Conservation (phyloP, 2,329 filamentous ascomycete species). For the Epichloe gansuensis region DNA sequence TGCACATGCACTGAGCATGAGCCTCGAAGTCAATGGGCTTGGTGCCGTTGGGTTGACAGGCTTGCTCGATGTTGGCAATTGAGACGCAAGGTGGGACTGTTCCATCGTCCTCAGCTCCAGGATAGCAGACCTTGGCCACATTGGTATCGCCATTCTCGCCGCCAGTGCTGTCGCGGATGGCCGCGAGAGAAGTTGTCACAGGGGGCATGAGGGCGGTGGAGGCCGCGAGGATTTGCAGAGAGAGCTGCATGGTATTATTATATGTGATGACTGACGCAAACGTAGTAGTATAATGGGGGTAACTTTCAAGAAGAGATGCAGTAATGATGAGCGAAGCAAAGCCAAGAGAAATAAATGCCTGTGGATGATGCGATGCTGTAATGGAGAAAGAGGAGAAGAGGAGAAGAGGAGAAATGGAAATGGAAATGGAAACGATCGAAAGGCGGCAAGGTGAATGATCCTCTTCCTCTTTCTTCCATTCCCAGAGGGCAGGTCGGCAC, state of each 20-base stretch:
- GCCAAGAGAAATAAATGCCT: not conserved
- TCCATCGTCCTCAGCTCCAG: not conserved
- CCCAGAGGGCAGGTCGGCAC: not conserved
- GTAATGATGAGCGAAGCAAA: constrained; percentile 1
- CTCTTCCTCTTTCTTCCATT: not conserved
- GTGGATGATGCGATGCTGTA: not conserved
- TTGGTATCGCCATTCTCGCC: not conserved
- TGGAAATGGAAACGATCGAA: not conserved
- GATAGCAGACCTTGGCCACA: constrained; percentile 7
- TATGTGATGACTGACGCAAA: not conserved
- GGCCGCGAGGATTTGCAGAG: constrained; percentile 2
- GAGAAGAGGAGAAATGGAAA: not conserved
- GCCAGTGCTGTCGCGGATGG: not conserved
- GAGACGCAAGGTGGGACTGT: constrained; percentile 17
- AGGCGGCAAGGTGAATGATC: not conserved
- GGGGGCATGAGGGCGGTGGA: constrained; percentile 8
- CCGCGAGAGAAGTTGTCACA: constrained; percentile 4
- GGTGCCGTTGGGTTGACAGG: constrained; percentile 20
- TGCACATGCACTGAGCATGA: constrained; percentile 29
- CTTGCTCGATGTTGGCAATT: constrained; percentile 17
- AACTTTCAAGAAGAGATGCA: constrained; percentile 1
- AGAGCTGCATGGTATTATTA: constrained; percentile 10
- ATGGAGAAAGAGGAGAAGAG: not conserved
- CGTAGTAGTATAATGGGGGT: not conserved
- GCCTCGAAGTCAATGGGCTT: constrained; percentile 12